Percentiles rank a stretch among this genome's conserved stretches.
These are phyloP conservation scores for Iberis pinnata DNA, from an alignment of 345 rosid species.

Conservation along the genomic window DNA sequence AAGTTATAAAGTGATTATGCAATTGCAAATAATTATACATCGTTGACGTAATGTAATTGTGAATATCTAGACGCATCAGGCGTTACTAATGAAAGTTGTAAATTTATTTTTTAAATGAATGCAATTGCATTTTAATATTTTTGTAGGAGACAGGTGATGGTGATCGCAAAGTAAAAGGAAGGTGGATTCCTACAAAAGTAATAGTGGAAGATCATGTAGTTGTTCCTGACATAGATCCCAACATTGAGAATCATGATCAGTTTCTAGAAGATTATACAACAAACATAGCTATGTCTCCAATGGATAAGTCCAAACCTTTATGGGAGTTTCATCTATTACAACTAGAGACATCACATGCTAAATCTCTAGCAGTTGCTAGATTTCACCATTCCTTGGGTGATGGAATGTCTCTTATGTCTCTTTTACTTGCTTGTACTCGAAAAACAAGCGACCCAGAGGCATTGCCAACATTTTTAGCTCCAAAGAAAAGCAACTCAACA, in stretches of 20 bases:
- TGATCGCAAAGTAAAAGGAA: constrained; percentile 24
- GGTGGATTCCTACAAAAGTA: constrained; percentile 46
- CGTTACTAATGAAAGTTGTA: no score
- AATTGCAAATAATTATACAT: no score
- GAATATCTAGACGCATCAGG: no score
- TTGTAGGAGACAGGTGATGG: neutral
- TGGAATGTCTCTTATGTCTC: constrained; percentile 24
- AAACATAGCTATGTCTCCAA: constrained; percentile 36
- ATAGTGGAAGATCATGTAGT: constrained; percentile 22
- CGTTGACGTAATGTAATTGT: no score
- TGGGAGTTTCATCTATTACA: constrained; percentile 70
- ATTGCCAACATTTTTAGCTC: constrained; percentile 32
- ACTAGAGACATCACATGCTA: constrained; percentile 47
- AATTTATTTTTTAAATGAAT: no score
- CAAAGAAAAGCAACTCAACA: neutral
- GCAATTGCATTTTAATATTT: neutral
- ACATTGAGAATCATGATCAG: constrained; percentile 36
- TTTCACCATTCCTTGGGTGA: neutral
- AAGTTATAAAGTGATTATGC: no score
- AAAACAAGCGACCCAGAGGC: constrained; percentile 44
- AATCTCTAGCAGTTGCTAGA: constrained; percentile 30
- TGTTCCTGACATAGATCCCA: constrained; percentile 36
- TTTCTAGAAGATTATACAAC: constrained; percentile 59
- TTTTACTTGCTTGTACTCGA: constrained; percentile 43
- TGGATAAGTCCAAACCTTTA: constrained; percentile 56